Conservation (phyloP, 345 rosid species). For the Mallotus nudiflorus region DNA sequence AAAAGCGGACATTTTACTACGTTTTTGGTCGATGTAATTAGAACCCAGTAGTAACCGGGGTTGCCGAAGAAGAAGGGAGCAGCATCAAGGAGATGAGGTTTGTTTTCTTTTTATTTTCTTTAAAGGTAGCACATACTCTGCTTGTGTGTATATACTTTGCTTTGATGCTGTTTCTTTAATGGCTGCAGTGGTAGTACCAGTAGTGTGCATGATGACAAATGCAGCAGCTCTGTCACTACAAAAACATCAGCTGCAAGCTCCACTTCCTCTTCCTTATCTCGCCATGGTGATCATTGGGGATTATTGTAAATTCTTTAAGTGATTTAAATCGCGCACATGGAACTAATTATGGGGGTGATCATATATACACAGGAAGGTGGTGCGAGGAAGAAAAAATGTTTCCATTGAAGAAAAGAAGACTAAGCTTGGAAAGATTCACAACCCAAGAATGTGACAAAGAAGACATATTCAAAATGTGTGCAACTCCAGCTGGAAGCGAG, state of each 20-base stretch:
- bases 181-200: no score
- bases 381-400: conserved; percentile 17
- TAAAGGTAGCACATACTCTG: neutral
- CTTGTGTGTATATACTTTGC: no score
- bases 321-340: no score
- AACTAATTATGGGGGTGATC: no score
- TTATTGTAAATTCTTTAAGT: no score
- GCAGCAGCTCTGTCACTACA: neutral
- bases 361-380: neutral
- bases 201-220: neutral
- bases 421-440: conserved; percentile 7
- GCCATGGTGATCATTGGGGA: no score
- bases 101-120: neutral
- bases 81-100: neutral
- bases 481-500: neutral
- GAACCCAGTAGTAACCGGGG: neutral
- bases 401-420: conserved; percentile 12
- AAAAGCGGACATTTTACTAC: no score
- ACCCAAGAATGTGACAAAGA: neutral
- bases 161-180: no score
- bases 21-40: no score
- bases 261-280: conserved; percentile 9
- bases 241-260: conserved; percentile 2
- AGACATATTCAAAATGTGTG: neutral
- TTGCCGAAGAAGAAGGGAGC: neutral